Base-by-base conservation (phyloP, 352 stramenopile genomes). In the Phytophthora tentaculata region DNA sequence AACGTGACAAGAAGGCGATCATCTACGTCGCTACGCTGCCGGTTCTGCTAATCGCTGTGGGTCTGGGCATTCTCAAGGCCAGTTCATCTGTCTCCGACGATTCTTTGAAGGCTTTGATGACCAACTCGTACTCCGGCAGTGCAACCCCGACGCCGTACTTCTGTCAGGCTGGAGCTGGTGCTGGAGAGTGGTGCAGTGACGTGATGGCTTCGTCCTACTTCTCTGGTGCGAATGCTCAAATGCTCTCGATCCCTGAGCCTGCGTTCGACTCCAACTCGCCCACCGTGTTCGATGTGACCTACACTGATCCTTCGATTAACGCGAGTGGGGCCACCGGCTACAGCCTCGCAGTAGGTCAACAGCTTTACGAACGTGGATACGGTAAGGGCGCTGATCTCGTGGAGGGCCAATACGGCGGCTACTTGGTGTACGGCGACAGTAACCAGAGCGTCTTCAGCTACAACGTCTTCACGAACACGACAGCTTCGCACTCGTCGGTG, bases 1-100 rank as follows among this genome's bases (percentile, higher is more conserved):
- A 90, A 50, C 81, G 96, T 32, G 96, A 99, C 70, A 71, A 80
- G 49, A 51, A 50, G 2, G 67, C 94, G 93, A 90, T 97, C 67
- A 74, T 96, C 32, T 95, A 88, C 62, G 80, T 88, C 59, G 70
- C 88, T 3, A 22, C 90, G 3, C 70, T 97, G 19, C 88, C 87
- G 8, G 70, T 98, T 5, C 60, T 91, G 29, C 86, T 95, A 16
- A 85, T 98, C 6, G 56, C 90, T 10, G 73, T 91, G 22, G 90
- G 91, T 16, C 78, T 95, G 10, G 79, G 70, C 1, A 74, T 95
- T 13, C 67, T 94, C 13, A 91, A 96, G 69, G 77, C 80, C 12
- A 80, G 77, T 23, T 76, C 82, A n/a, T 54, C 89, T 86, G 0
- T 79, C 79, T 16, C 64, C 22, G 59, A 71, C 19, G 72, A 91